Evolutionary conservation across 495 filamentous ascomycete species (phyloP).

Genomic region (Trichoderma reesei): DNA sequence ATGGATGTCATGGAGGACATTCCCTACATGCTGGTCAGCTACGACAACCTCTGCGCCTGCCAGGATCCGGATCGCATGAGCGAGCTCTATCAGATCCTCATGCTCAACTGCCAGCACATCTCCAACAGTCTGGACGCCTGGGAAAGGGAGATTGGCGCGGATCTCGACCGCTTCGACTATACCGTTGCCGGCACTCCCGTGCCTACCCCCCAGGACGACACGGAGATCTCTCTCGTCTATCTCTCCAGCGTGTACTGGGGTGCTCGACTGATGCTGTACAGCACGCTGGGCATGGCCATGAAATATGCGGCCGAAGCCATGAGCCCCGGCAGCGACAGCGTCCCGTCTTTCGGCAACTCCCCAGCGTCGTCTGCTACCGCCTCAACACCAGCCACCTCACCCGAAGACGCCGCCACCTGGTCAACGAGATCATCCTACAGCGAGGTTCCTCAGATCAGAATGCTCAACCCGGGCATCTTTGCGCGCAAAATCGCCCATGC

Average conservation of each 20-base stretch:
- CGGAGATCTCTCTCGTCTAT: neutral
- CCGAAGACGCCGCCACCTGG: neutral
- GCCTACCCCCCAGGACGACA: neutral
- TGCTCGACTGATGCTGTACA: conserved; percentile 2
- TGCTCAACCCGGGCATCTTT: neutral
- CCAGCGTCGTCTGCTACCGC: neutral
- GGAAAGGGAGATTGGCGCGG: neutral
- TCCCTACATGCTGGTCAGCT: neutral
- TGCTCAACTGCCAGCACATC: neutral
- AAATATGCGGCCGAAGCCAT: neutral
- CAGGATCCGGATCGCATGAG: neutral
- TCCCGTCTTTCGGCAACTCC: neutral
- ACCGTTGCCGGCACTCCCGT: neutral
- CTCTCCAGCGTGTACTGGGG: neutral
- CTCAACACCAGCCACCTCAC: neutral
- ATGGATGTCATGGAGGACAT: conserved; percentile 1
- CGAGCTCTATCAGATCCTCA: neutral
- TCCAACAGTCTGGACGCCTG: neutral
- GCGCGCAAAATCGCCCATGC: neutral
- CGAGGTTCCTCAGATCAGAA: neutral
- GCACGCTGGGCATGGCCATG: neutral
- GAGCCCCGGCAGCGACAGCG: neutral
- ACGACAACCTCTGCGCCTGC: neutral
- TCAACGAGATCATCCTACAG: neutral
- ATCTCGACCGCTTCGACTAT: neutral